phyloP scores from a whole-genome alignment of 148 eudicot species.

The Rhododendron molle region DNA sequence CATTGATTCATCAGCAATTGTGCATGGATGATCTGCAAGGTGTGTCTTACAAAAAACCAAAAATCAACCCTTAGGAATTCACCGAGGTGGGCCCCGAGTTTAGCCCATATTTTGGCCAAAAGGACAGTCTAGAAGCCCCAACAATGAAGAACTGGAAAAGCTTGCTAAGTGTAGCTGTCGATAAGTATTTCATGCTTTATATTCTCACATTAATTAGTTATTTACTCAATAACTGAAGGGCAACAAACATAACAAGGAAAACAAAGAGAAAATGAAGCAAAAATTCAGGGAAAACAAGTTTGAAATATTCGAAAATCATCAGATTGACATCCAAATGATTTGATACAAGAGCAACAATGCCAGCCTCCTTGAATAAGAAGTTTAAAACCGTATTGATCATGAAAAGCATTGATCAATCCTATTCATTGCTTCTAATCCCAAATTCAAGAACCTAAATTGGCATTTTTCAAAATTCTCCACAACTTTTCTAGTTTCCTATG shows the following conservation, averaged over 20 bases:
- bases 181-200: background rate
- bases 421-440: background rate
- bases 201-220: background rate
- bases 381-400: background rate
- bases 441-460: constrained; percentile 9
- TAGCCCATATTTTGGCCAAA: background rate
- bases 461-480: background rate
- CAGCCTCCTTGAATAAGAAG: background rate
- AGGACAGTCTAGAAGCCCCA: background rate
- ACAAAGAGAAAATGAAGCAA: background rate
- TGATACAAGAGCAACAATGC: background rate
- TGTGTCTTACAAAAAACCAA: background rate
- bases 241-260: background rate
- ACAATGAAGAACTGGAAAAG: background rate
- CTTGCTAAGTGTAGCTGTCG: background rate
- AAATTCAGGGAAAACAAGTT: background rate
- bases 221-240: background rate
- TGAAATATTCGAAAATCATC: background rate
- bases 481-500: background rate
- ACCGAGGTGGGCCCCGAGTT: background rate
- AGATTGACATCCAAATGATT: background rate
- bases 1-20: background rate
- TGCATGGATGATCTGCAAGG: background rate
- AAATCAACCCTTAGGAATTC: background rate
- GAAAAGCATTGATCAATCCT: background rate